Conservation (phyloP, 768 basidiomycete genomes). For the Rubroboletus pulcherrimus region DNA sequence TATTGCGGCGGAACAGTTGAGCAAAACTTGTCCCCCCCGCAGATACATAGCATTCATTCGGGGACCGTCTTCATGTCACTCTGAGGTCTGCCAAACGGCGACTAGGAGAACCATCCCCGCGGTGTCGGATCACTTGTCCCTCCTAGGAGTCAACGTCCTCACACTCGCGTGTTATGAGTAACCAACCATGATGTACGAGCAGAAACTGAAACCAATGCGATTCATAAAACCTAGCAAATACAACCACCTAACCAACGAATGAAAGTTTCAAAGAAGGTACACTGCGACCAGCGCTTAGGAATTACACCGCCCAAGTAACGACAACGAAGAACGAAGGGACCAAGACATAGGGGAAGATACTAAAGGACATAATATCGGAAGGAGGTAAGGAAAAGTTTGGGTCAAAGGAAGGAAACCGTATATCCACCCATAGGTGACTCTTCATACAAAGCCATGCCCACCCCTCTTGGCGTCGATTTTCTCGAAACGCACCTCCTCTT, state of each 20-base stretch:
- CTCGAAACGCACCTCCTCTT: conserved; percentile 80
- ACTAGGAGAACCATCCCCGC: neutral
- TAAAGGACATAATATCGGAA: neutral
- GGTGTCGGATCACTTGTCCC: neutral
- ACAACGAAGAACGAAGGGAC: neutral
- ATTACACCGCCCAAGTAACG: neutral
- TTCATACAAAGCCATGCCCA: conserved; percentile 79
- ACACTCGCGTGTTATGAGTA: neutral
- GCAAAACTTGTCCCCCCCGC: neutral
- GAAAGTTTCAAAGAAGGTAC: neutral
- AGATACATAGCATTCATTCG: neutral
- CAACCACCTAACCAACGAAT: neutral
- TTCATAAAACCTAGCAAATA: neutral
- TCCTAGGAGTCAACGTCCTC: neutral
- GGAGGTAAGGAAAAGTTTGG: neutral
- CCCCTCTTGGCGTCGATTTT: conserved; percentile 88
- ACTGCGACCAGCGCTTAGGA: conserved; percentile 2
- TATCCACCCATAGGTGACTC: neutral
- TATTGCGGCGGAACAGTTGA: neutral
- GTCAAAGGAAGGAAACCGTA: neutral
- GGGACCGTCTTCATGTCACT: neutral
- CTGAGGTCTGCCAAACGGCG: neutral
- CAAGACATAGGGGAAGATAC: neutral
- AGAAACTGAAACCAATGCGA: neutral
- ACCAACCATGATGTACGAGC: neutral